phyloP scores from a whole-genome alignment of 306 rosid genomes.

The Acacia acuminata region DNA sequence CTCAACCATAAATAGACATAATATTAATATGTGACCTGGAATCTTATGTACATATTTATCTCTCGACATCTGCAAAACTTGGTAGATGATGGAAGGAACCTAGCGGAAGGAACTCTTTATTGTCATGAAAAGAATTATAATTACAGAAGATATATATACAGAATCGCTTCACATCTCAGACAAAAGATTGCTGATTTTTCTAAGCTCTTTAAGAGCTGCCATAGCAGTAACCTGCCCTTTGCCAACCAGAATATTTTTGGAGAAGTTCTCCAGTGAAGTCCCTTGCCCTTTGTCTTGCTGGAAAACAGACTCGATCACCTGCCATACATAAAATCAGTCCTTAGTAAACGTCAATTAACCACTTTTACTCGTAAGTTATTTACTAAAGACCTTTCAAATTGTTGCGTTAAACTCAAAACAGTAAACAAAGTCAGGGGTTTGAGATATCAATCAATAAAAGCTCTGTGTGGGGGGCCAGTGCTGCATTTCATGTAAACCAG shows the following conservation, averaged over 20 bases:
- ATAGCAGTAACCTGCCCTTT: constrained; percentile 93
- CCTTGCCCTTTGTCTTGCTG: constrained; percentile 77
- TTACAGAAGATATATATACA: constrained; percentile 78
- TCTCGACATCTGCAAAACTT: constrained; percentile 35
- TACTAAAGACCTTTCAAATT: background rate
- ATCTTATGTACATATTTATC: constrained; percentile 36
- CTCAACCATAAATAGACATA: constrained; percentile 6
- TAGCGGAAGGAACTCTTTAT: constrained; percentile 39
- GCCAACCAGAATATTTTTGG: constrained; percentile 69
- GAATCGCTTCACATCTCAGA: constrained; percentile 81
- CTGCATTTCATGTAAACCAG: constrained; percentile 20
- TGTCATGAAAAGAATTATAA: constrained; percentile 53
- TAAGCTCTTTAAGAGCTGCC: constrained; percentile 93
- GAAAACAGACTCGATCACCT: constrained; percentile 89
- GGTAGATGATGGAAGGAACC: constrained; percentile 5
- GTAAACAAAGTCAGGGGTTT: constrained; percentile 7
- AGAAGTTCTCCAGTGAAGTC: constrained; percentile 54
- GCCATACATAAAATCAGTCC: constrained; percentile 21
- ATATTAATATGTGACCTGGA: constrained; percentile 22
- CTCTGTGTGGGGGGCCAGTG: background rate
- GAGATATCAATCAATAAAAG: background rate
- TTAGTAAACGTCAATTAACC: background rate
- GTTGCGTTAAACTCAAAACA: background rate
- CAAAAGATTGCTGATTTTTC: constrained; percentile 90
- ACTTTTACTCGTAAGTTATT: background rate